Base-by-base conservation (phyloP, 345 rosid species). In the Hibiscus tridactylites region DNA sequence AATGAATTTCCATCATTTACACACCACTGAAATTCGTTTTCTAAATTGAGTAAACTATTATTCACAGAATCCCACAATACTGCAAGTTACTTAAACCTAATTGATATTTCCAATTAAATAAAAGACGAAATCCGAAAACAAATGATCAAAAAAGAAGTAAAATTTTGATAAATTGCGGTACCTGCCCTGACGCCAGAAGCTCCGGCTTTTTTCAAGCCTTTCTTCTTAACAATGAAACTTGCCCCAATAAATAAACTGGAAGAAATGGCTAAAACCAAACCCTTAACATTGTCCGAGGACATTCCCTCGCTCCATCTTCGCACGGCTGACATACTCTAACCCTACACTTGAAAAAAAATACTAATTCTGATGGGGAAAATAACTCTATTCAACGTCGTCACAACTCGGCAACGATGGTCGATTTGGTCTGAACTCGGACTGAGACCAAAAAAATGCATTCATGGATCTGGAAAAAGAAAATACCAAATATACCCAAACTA, bases 161-260 rank as follows among this genome's bases (percentile, higher is more conserved):
- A 71, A 4, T 5, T 15, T 42, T 4, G 28, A 24, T 39, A 58
- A 57, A 59, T 15, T 71, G 15, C 57, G 26, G 7, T 85, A 91
- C 97, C 96, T 52, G 97, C 97, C 79, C 96, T 79, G 56, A 85
- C 78, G 9, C 96, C 93, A 77, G 93, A 83, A 61, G 83, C 73
- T 0, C 80, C 92, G 54, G 96, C 93, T 73, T 80, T 87, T 80
- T 90, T 90, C 81, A 92, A 81, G 1, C 97, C 97, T 77, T 92
- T 92, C 78, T 92, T 90, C 87, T 92, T 92, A 56, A 92, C 83
- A 53, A 92, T 92, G 86, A 92, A 92, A 68, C 96, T 90, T 37
- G 90, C 90, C 33, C 97, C 97, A 68, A 90, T 92, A 80, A 92
- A 92, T 26, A 86, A 69, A 77, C 97, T 92, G 9, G 97, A 92